Evolutionary conservation across 2,329 filamentous ascomycete genomes (phyloP).

Genomic region (Gremmenia infestans): DNA sequence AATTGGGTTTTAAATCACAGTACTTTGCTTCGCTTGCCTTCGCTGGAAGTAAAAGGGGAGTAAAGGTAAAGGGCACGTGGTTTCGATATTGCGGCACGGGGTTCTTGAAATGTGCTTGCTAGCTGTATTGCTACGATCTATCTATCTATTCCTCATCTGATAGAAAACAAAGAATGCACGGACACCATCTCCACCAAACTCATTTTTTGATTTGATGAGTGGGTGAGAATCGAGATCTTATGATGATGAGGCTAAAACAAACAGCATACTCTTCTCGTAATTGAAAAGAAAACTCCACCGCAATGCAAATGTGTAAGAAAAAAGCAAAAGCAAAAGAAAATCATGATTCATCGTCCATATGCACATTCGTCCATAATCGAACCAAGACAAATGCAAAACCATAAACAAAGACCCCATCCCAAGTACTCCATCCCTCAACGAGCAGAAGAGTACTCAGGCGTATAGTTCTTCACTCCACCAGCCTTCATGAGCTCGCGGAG

Average conservation of each 20-base stretch:
- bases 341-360: neutral
- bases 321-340: neutral
- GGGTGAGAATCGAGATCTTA: no score
- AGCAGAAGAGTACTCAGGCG: constrained; percentile 51
- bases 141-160: no score
- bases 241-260: no score
- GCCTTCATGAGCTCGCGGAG: constrained; percentile 74
- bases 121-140: no score
- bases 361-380: neutral
- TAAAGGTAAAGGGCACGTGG: neutral
- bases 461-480: constrained; percentile 54
- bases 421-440: neutral
- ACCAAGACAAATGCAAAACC: neutral
- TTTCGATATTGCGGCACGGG: neutral
- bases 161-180: no score
- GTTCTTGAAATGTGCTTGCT: no score
- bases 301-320: neutral
- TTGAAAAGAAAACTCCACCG: neutral
- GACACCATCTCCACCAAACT: no score
- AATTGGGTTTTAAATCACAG: neutral
- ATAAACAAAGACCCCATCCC: neutral
- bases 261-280: no score
- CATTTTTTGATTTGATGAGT: no score
- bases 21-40: no score
- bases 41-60: neutral